Percentiles rank a stretch among this genome's conserved stretches.
Conservation (phyloP, 1,284 basidiomycete genomes). For the Veloboletus limbatus region DNA sequence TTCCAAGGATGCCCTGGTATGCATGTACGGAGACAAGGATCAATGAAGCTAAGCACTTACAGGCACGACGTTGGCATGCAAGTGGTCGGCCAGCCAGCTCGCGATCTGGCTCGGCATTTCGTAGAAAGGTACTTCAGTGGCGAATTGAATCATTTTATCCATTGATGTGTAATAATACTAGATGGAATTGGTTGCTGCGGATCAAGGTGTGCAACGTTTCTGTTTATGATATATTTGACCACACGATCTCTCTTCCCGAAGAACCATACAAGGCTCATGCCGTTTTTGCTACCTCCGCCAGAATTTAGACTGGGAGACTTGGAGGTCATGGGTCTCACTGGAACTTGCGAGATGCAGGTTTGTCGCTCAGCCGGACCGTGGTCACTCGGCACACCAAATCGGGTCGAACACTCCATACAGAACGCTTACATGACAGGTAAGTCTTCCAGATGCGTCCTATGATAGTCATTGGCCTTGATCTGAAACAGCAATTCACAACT, state of each 20-base stretch:
- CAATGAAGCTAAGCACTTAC: background rate
- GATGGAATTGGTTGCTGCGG: constrained; percentile 89
- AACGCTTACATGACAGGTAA: constrained; percentile 90
- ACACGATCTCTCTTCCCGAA: constrained; percentile 26
- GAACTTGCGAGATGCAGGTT: constrained; percentile 97
- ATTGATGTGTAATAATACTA: constrained; percentile 30
- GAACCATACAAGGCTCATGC: constrained; percentile 92
- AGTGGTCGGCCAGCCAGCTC: constrained; percentile 93
- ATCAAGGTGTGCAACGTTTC: constrained; percentile 64
- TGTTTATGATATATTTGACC: background rate
- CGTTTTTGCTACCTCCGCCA: constrained; percentile 91
- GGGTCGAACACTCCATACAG: constrained; percentile 91
- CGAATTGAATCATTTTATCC: constrained; percentile 14
- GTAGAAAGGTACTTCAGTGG: constrained; percentile 67
- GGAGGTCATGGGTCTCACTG: constrained; percentile 79
- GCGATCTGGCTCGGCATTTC: constrained; percentile 95
- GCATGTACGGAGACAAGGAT: constrained; percentile 16
- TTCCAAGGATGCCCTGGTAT: constrained; percentile 96
- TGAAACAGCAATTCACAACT: constrained; percentile 82
- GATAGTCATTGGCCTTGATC: background rate
- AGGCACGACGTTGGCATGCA: constrained; percentile 98
- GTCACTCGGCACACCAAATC: constrained; percentile 89
- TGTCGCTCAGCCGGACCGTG: constrained; percentile 94
- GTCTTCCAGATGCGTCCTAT: constrained; percentile 10
- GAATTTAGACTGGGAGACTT: constrained; percentile 89